phyloP scores from a whole-genome alignment of 2,329 filamentous ascomycete species.

The Amesomyces nigricolor region DNA sequence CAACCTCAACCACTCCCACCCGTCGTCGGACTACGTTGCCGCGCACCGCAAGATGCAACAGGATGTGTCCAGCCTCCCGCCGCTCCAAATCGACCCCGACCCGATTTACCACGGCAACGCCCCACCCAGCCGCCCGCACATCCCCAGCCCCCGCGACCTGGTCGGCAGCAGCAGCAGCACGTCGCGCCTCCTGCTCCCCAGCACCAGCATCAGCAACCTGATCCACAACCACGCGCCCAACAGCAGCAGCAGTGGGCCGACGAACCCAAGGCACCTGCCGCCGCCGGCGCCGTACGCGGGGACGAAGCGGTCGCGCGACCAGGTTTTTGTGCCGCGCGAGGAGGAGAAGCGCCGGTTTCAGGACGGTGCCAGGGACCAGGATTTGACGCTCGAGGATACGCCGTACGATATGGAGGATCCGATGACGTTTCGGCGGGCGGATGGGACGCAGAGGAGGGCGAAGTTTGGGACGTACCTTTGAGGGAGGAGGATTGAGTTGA shows the following conservation, averaged over 20 bases:
- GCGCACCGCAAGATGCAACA: conserved; percentile 1
- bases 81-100: conserved; percentile 15
- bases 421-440: conserved; percentile 20
- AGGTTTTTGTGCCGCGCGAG: conserved; percentile 19
- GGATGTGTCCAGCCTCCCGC: conserved; percentile 12
- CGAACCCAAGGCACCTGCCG: conserved; percentile 15
- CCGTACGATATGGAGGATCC: background rate
- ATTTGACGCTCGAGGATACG: conserved; percentile 11
- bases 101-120: background rate
- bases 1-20: conserved; percentile 1
- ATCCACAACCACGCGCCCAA: background rate
- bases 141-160: conserved; percentile 17
- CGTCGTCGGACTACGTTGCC: background rate
- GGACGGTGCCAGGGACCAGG: conserved; percentile 23
- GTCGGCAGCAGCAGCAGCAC: too few species aligned
- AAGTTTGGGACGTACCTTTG: background rate
- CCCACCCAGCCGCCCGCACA: conserved; percentile 6
- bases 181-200: too few species aligned
- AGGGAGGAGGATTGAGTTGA: background rate
- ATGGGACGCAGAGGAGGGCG: conserved; percentile 8
- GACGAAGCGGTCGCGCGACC: conserved; percentile 23
- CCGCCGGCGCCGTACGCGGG: conserved; percentile 21
- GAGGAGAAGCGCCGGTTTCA: conserved; percentile 12
- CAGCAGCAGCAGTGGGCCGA: background rate
- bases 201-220: background rate